Evolutionary conservation across 176 grass and related monocot species (phyloP).

Genomic region (Chrysopogon serrulatus): DNA sequence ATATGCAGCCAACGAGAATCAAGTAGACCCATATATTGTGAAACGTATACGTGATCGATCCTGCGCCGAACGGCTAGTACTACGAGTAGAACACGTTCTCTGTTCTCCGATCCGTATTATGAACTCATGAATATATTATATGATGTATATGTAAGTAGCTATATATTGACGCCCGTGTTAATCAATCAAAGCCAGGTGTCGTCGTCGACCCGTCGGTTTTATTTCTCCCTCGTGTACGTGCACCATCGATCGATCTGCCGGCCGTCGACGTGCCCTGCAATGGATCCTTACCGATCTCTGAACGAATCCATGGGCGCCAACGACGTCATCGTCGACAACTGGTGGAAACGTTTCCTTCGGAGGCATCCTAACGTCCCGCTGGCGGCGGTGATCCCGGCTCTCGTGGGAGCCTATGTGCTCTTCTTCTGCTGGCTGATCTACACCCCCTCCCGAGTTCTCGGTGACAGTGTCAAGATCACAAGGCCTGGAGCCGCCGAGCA

Average conservation of each 20-base stretch:
- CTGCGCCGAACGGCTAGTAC: background rate
- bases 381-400: background rate
- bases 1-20: too few relatives aligned
- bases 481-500: conserved; percentile 1
- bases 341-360: background rate
- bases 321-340: background rate
- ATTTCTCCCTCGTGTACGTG: background rate
- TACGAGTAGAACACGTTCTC: background rate
- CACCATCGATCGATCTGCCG: background rate
- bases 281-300: background rate
- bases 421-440: background rate
- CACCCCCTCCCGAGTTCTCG: background rate
- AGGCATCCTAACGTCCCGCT: background rate
- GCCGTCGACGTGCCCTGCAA: background rate
- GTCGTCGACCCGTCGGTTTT: background rate
- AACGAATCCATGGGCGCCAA: background rate
- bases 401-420: background rate
- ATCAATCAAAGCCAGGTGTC: too few relatives aligned
- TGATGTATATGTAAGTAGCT: too few relatives aligned
- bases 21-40: too few relatives aligned
- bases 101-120: background rate
- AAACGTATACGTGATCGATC: background rate
- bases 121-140: too few relatives aligned
- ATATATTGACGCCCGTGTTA: too few relatives aligned
- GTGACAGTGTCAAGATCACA: background rate